Evolutionary conservation across 78 protist genomes (phyloP).

Genomic region (Capsaspora owczarzaki): DNA sequence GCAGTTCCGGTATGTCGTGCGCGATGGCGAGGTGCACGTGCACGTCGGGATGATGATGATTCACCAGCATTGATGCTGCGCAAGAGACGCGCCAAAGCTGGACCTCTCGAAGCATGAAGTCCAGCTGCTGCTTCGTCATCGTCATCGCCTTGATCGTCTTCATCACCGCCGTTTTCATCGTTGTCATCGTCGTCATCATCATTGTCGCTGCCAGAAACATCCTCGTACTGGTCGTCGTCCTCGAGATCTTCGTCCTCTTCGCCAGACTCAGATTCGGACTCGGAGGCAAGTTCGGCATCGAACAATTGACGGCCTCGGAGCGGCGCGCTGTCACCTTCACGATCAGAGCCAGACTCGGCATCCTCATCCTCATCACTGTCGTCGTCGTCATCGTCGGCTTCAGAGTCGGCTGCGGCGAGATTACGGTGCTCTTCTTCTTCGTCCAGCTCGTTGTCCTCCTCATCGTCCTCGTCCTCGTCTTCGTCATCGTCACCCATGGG

Average conservation of each 20-base stretch:
- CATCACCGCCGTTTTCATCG: neutral
- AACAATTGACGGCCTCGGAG: too few species aligned
- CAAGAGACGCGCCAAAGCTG: too few species aligned
- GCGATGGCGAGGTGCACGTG: too few species aligned
- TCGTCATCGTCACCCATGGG: neutral
- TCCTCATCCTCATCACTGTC: neutral
- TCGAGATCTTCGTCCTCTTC: neutral
- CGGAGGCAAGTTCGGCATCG: too few species aligned
- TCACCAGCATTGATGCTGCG: too few species aligned
- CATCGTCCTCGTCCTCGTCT: neutral
- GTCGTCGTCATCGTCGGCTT: neutral
- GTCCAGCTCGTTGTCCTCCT: neutral
- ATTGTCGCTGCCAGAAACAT: neutral
- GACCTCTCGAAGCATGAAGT: too few species aligned
- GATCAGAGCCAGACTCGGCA: neutral
- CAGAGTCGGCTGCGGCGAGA: neutral
- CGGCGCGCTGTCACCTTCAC: too few species aligned
- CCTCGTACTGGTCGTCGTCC: too few species aligned
- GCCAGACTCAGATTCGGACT: neutral
- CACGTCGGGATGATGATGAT: too few species aligned
- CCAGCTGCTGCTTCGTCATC: too few species aligned
- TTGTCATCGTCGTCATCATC: neutral
- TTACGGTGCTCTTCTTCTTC: neutral
- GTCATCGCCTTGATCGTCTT: too few species aligned
- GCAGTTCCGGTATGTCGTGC: too few species aligned